These are phyloP conservation scores for Trametes maxima DNA, from an alignment of 768 basidiomycete species.

Conservation along the genomic window DNA sequence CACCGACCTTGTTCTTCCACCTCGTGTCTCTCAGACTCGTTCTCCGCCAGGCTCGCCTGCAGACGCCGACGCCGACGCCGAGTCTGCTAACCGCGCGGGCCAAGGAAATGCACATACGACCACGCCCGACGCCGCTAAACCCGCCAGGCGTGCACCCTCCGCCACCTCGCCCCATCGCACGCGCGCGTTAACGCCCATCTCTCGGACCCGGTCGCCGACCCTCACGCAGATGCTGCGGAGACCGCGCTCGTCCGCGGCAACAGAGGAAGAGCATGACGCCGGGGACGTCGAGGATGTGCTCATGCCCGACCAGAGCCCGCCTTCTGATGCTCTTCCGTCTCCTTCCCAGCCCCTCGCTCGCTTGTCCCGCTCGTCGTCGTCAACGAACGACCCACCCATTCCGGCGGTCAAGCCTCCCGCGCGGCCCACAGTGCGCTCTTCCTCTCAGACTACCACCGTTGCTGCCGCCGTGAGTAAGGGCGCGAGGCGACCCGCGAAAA, in stretches of 20 bases:
- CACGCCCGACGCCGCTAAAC: background rate
- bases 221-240: conserved; percentile 9
- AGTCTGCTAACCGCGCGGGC: background rate
- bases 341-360: background rate
- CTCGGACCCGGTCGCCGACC: conserved; percentile 3
- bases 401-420: conserved; percentile 10
- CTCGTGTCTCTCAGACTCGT: background rate
- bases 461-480: conserved; percentile 24
- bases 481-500: background rate
- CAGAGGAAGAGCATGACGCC: background rate
- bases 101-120: background rate
- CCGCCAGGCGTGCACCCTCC: background rate
- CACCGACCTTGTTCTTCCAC: background rate
- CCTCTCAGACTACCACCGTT: background rate
- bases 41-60: background rate
- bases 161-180: background rate
- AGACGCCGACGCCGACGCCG: background rate
- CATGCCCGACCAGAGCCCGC: background rate
- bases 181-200: background rate
- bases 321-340: background rate
- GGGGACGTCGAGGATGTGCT: background rate
- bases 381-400: background rate
- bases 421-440: background rate
- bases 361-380: background rate
- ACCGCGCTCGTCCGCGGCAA: background rate